Evolutionary conservation across 176 grass and related monocot species (phyloP), one percentile per base, ranked within the genome.

Genomic region (maize (Zea mays)): DNA sequence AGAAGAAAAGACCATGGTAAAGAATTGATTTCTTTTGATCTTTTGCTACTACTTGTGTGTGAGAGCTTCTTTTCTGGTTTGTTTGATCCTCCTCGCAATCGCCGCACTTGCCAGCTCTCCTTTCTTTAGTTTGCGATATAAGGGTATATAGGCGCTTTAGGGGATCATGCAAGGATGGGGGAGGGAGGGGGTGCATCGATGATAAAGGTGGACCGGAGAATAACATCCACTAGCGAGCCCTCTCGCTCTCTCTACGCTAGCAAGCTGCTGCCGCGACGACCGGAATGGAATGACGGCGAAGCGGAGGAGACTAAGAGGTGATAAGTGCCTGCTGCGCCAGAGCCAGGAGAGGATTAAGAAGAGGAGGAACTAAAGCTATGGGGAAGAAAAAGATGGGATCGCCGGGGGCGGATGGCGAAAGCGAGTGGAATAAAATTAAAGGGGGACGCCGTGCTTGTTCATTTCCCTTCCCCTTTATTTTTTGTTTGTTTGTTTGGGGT

Each of bases 1-100:
- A 66, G 88, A 91, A 79, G 94, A 79, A 87, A 97, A 97, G 86
- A 88, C 94, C 94, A 97, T 97, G 90, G 84, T 89, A 81, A 82
- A 75, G 44, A 85, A 81, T 88, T 88, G 80, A 69, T 74, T 87
- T 87, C 69, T 88, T 84, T 84, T 88, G 71, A 77, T 90, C 82
- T 88, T 85, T 75, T 90, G 57, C 82, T 87, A 83, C 79, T 83
- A n/a, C n/a, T n/a, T n/a, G n/a, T 81, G 67, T 59, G 71, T 64
- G 52, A 56, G 52, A 57, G 78, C 72, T 85, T 67, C 69, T 83
- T 71, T 77, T 61, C 73, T 17, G 82, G 69, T 82, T 79, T 84
- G 76, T 74, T 84, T 81, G 68, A 89, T 81, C 82, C 83, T 79
- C 51, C 27, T 27, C 27, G 27, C 27, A 27, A 27, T 27, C 27